Conservation (phyloP, 805 yeast species). For the Wickerhamiella lipophila region DNA sequence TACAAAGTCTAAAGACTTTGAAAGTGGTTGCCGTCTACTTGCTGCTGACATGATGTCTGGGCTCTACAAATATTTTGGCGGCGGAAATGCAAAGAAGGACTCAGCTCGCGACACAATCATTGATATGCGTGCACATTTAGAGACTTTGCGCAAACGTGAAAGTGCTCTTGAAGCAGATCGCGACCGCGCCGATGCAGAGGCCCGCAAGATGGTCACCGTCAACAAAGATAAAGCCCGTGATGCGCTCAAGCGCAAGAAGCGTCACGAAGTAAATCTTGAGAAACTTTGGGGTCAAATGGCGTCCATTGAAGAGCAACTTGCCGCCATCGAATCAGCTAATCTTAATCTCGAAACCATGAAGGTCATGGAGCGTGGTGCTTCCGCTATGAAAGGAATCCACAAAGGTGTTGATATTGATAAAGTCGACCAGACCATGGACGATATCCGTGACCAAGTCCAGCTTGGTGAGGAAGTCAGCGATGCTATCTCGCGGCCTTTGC, state of each 20-base stretch:
- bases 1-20: no score
- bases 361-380: slow-evolving; percentile 96
- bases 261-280: slow-evolving; percentile 58
- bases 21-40: not conserved
- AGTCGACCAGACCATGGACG: slow-evolving; percentile 97
- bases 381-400: slow-evolving; percentile 92
- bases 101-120: slow-evolving; percentile 88
- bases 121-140: slow-evolving; percentile 76
- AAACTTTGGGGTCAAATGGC: slow-evolving; percentile 81
- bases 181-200: slow-evolving; percentile 64
- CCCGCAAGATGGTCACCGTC: slow-evolving; percentile 59
- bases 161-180: slow-evolving; percentile 71
- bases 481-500: slow-evolving; percentile 89
- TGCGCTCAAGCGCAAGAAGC: slow-evolving; percentile 81
- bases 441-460: slow-evolving; percentile 92
- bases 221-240: slow-evolving; percentile 70
- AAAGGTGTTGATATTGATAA: slow-evolving; percentile 90
- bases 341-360: slow-evolving; percentile 95
- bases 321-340: slow-evolving; percentile 87
- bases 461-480: slow-evolving; percentile 90
- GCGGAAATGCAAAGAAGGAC: slow-evolving; percentile 56
- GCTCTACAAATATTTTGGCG: slow-evolving; percentile 35
- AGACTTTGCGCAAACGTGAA: slow-evolving; percentile 73
- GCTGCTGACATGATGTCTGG: slow-evolving; percentile 8
- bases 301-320: slow-evolving; percentile 76